A percentile compares a stretch with the other conserved stretches of the same genome.
Conservation (phyloP, 2,329 filamentous ascomycete genomes). For the Ceratocystis colombiana region DNA sequence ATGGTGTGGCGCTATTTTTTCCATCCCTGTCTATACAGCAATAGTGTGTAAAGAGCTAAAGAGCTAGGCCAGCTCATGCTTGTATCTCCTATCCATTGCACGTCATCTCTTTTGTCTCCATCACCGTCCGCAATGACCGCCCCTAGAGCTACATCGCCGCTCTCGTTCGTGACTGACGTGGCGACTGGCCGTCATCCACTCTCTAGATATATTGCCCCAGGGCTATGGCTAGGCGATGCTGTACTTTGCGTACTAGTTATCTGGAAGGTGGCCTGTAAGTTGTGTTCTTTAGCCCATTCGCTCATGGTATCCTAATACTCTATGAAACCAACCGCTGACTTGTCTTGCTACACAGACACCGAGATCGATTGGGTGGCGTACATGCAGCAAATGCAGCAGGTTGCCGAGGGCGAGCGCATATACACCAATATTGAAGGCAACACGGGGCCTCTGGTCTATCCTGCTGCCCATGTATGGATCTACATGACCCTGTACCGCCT, state of each 20-base stretch:
- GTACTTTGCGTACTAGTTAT: slow-evolving; percentile 64
- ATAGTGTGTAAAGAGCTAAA: neutral
- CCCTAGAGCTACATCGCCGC: neutral
- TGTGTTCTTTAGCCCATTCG: neutral
- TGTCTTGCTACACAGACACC: slow-evolving; percentile 51
- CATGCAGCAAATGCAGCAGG: slow-evolving; percentile 83
- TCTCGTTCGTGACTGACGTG: slow-evolving; percentile 35
- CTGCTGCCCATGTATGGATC: slow-evolving; percentile 84
- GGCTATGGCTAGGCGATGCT: slow-evolving; percentile 60
- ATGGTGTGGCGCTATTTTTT: neutral
- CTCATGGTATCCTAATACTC: neutral
- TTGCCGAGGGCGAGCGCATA: slow-evolving; percentile 73
- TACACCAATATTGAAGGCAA: slow-evolving; percentile 77
- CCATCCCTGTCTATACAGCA: neutral
- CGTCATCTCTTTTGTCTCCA: neutral
- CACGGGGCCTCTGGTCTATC: slow-evolving; percentile 91
- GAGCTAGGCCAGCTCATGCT: neutral
- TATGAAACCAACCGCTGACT: neutral
- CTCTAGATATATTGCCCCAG: slow-evolving; percentile 44
- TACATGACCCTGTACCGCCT: slow-evolving; percentile 71
- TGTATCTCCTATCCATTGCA: neutral
- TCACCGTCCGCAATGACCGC: neutral
- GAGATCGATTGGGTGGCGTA: slow-evolving; percentile 98
- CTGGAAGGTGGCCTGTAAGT: slow-evolving; percentile 71
- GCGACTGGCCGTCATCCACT: slow-evolving; percentile 42